Evolutionary conservation across 768 basidiomycete species (phyloP).

Genomic region (Guyanaporus albipodus): DNA sequence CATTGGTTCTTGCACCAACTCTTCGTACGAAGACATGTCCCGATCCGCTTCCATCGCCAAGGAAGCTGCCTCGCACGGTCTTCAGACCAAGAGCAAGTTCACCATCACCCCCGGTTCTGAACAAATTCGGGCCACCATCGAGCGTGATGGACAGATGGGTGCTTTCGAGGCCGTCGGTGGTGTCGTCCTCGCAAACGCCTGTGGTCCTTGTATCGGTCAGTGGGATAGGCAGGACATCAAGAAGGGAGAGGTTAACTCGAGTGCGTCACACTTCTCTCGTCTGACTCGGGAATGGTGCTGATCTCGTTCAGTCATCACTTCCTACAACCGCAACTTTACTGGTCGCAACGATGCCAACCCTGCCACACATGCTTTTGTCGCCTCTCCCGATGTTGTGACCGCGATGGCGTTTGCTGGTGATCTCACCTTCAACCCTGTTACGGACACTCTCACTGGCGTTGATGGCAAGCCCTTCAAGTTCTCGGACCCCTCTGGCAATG

Average conservation of each 20-base stretch:
- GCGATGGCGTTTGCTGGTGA: conserved; percentile 94
- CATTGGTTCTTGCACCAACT: conserved; percentile 99
- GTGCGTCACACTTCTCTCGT: conserved; percentile 41
- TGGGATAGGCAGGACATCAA: conserved; percentile 97
- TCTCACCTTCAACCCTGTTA: conserved; percentile 95
- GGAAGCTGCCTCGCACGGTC: conserved; percentile 84
- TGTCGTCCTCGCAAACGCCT: conserved; percentile 94
- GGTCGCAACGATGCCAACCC: conserved; percentile 99
- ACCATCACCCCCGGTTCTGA: conserved; percentile 98
- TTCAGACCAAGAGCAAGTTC: conserved; percentile 88
- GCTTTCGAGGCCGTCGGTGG: conserved; percentile 87
- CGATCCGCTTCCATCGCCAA: conserved; percentile 92
- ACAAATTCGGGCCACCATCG: conserved; percentile 97
- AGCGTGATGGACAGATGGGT: conserved; percentile 89
- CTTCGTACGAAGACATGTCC: conserved; percentile 99
- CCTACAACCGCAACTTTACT: conserved; percentile 99
- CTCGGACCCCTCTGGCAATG: conserved; percentile 83
- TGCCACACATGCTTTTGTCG: conserved; percentile 95
- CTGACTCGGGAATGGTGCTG: neutral
- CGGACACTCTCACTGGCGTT: conserved; percentile 79
- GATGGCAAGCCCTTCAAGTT: conserved; percentile 99
- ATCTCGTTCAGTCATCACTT: conserved; percentile 75
- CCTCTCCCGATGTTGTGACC: conserved; percentile 92
- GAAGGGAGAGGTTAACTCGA: conserved; percentile 97
- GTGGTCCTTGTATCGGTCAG: conserved; percentile 98